Percentiles rank a stretch among this genome's conserved stretches.
Evolutionary conservation across 1,139 yeast genomes (phyloP).

Genomic region (Blastobotrys ciferrii): DNA sequence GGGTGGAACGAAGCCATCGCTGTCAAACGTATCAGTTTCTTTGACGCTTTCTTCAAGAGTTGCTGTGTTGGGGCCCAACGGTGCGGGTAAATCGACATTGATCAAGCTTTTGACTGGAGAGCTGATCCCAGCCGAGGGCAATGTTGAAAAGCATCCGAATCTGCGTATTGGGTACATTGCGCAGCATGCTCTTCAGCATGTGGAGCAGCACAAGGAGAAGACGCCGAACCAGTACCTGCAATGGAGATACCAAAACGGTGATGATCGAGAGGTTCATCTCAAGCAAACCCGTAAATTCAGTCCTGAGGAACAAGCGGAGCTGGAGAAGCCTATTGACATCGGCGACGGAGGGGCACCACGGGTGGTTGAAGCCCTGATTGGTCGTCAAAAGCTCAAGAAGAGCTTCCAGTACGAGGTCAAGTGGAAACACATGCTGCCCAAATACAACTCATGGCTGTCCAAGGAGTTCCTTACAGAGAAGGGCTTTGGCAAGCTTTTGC

Average conservation of each 20-base stretch:
- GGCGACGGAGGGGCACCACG: constrained; percentile 90
- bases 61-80: constrained; percentile 95
- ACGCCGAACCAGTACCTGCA: constrained; percentile 97
- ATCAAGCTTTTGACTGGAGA: constrained; percentile 93
- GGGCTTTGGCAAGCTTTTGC: constrained; percentile 86
- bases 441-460: constrained; percentile 90
- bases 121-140: constrained; percentile 78
- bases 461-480: constrained; percentile 73
- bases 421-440: constrained; percentile 93
- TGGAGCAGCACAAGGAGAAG: constrained; percentile 94
- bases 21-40: constrained; percentile 77
- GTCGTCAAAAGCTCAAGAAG: constrained; percentile 94
- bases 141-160: constrained; percentile 96
- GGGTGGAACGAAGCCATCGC: constrained; percentile 81
- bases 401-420: constrained; percentile 95
- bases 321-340: constrained; percentile 75
- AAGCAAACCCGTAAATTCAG: constrained; percentile 90
- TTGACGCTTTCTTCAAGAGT: constrained; percentile 91
- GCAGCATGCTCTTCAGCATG: constrained; percentile 97
- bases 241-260: constrained; percentile 98
- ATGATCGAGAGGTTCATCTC: constrained; percentile 92
- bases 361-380: constrained; percentile 88
- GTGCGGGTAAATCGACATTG: constrained; percentile 97
- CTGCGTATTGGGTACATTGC: constrained; percentile 98
- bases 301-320: constrained; percentile 75